Base-by-base conservation (phyloP, 139 green algal genomes). In the Pedinophyceae sp. region DNA sequence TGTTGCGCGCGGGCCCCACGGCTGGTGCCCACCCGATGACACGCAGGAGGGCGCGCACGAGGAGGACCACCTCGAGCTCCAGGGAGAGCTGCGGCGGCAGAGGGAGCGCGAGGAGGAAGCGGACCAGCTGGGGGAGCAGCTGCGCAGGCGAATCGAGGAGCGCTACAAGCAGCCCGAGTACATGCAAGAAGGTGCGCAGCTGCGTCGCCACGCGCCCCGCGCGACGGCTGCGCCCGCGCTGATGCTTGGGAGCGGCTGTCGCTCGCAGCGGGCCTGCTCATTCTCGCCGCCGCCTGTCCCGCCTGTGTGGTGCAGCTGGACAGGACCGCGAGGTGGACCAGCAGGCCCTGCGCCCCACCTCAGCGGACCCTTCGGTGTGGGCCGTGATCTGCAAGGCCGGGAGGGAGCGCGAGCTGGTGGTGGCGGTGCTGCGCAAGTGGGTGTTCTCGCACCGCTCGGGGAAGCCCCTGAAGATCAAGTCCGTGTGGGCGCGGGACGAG, bases 401-500 rank as follows among this genome's bases (percentile, higher is more conserved):
- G 24, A 55, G 17, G 49, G 49, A 55, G 49, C 22, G 22, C 5
- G 49, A 55, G 20, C 30, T 55, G 6, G n/a, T 5, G 4, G 24
- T 55, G 23, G 29, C 17, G 20, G 34, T 55, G 24, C n/a, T 30
- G 49, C 49, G 29, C 24, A 55, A 55, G 49, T n/a, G 20, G 5
- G 29, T 55, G 17, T 4, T 17, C 49, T 30, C 19, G 24, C 16
- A 29, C 17, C 30, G 34, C 4, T 5, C 5, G 20, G 29, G 49
- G 49, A 30, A 29, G 49, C n/a, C 23, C 24, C 49, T 55, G 22
- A 6, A 15, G 4, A 55, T 55, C 49, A 38, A 4, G 20, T 17
- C 20, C 24, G 49, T 55, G 49, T 27, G 22, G 5, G 15, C n/a
- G 24, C 49, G 29, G 16, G 27, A n/a, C 49, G 29, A 55, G 24